phyloP scores from a whole-genome alignment of 192 early-diverging fungal species.

The Podochytrium sp. region DNA sequence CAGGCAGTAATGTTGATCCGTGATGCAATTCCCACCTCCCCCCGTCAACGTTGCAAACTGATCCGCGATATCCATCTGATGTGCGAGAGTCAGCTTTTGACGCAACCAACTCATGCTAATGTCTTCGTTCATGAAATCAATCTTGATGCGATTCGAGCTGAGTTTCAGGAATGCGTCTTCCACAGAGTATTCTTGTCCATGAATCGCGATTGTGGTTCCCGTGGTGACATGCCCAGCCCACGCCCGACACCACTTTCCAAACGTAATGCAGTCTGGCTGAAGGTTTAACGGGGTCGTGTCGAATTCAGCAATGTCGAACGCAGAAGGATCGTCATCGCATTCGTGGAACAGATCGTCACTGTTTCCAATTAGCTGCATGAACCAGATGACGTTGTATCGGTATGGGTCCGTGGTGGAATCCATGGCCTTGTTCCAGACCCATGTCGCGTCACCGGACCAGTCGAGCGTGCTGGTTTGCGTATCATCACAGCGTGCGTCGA shows the following conservation, averaged over 20 bases:
- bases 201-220: not conserved
- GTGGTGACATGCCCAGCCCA: slow-evolving; percentile 1
- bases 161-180: slow-evolving; percentile 16
- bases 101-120: not conserved
- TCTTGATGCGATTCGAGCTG: not conserved
- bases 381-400: slow-evolving; percentile 3
- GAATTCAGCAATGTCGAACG: not conserved
- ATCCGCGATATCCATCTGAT: not conserved
- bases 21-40: slow-evolving; percentile 7
- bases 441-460: not conserved
- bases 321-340: slow-evolving; percentile 1
- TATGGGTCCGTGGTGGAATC: not conserved
- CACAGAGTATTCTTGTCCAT: not conserved
- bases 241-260: slow-evolving; percentile 20
- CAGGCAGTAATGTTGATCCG: slow-evolving; percentile 4
- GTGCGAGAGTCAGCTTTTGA: not conserved
- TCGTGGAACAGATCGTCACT: slow-evolving; percentile 21
- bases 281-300: slow-evolving; percentile 1
- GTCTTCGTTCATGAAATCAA: not conserved
- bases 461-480: too few relatives aligned
- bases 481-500: not conserved
- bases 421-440: not conserved
- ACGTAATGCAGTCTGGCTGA: slow-evolving; percentile 11
- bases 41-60: not conserved
- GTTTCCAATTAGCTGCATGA: slow-evolving; percentile 15